These are phyloP conservation scores for Scedosporium minutisporum DNA, from an alignment of 2,329 filamentous ascomycete genomes.

Conservation along the genomic window DNA sequence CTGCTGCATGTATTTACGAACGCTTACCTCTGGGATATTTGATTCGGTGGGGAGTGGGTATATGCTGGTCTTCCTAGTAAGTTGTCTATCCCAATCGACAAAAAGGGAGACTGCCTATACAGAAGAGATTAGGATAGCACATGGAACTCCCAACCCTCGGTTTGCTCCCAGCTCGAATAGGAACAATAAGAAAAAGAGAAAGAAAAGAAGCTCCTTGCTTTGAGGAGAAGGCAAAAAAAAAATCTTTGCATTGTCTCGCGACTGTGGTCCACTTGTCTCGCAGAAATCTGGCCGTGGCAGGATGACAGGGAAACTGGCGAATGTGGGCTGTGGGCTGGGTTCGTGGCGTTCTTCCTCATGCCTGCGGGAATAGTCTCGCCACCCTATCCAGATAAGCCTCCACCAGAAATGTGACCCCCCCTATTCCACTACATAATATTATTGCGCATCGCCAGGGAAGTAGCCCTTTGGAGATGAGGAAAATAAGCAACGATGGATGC, in stretches of 20 bases:
- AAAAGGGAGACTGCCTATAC: neutral
- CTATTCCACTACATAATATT: neutral
- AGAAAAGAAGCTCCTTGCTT: neutral
- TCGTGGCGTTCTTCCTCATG: neutral
- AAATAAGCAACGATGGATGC: neutral
- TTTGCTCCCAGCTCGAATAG: neutral
- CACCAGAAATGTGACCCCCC: neutral
- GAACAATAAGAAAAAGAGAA: neutral
- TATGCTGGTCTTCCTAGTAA: neutral
- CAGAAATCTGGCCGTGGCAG: neutral
- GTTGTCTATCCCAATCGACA: neutral
- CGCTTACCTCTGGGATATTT: neutral
- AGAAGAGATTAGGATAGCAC: neutral
- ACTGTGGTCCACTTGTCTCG: neutral
- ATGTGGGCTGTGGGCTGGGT: neutral
- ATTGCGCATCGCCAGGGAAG: neutral
- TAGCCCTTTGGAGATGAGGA: neutral
- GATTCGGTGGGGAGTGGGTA: neutral
- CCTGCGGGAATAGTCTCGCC: neutral
- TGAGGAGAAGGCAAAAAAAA: too few relatives aligned
- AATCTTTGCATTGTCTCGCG: neutral
- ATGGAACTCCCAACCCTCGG: neutral
- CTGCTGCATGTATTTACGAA: neutral
- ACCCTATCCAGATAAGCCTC: neutral
- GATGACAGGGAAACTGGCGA: neutral